Evolutionary conservation across 805 yeast species (phyloP).

Genomic region (Danielia oregonensis): DNA sequence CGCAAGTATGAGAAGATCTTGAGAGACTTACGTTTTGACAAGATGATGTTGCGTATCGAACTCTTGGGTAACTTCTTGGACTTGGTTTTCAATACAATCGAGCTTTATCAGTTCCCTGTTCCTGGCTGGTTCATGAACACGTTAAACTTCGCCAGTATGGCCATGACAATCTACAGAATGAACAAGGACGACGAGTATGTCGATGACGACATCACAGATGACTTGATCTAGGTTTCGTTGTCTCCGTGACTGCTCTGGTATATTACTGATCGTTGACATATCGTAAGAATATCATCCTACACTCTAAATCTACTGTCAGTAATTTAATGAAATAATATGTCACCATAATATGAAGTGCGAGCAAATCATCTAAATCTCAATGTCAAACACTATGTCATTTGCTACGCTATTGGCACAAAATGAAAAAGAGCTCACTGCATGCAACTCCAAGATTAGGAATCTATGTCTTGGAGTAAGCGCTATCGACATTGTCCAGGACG

Average conservation of each 20-base stretch:
- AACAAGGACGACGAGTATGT: constrained; percentile 44
- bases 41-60: constrained; percentile 38
- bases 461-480: not conserved
- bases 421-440: not conserved
- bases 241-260: no score
- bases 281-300: no score
- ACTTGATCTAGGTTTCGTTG: constrained; percentile 28
- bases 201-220: constrained; percentile 42
- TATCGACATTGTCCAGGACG: constrained; percentile 1
- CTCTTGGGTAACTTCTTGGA: constrained; percentile 41
- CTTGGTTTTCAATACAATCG: constrained; percentile 37
- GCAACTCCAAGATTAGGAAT: not conserved
- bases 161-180: constrained; percentile 47
- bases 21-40: constrained; percentile 41
- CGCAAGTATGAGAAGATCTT: constrained; percentile 36
- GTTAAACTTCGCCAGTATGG: constrained; percentile 41
- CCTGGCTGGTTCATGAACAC: constrained; percentile 42
- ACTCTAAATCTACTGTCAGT: no score
- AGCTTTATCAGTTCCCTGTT: constrained; percentile 30
- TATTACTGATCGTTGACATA: not conserved
- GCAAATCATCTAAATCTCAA: no score
- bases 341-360: no score
- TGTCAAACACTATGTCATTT: no score
- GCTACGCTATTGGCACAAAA: constrained; percentile 6
- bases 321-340: no score